Conservation (phyloP, 345 rosid genomes). For the Rhodomyrtus tomentosa region DNA sequence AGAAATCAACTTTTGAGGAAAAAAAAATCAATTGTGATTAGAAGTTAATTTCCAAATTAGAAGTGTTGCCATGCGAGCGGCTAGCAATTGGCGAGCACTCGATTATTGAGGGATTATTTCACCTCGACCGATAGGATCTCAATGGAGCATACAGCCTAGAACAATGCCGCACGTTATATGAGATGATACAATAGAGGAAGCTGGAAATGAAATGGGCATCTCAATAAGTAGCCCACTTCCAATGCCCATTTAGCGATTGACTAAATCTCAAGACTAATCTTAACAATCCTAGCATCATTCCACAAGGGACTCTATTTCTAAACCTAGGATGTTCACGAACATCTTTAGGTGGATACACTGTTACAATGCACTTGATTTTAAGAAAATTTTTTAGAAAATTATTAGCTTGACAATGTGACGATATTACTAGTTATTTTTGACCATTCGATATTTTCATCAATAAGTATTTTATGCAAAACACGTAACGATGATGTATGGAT, state of each 20-base stretch:
- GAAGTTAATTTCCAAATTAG: too few relatives aligned
- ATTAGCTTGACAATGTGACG: fast-evolving
- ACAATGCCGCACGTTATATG: neutral
- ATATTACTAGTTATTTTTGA: too few relatives aligned
- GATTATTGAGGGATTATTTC: neutral
- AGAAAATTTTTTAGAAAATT: too few relatives aligned
- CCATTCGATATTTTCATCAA: too few relatives aligned
- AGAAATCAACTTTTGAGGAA: too few relatives aligned
- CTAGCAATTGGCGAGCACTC: neutral
- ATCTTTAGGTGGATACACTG: neutral
- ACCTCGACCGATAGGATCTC: neutral
- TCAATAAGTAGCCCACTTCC: neutral
- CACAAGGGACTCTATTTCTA: neutral
- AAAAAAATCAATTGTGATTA: too few relatives aligned
- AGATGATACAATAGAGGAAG: neutral
- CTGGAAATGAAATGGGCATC: neutral
- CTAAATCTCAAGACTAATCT: neutral
- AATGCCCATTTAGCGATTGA: neutral
- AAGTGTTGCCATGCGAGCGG: too few relatives aligned
- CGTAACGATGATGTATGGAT: too few relatives aligned
- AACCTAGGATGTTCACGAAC: neutral
- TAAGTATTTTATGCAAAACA: too few relatives aligned
- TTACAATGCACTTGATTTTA: neutral
- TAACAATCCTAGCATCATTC: neutral
- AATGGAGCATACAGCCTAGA: neutral